Conservation (phyloP, 305 asterid genomes). For the Fraxinus velutina region DNA sequence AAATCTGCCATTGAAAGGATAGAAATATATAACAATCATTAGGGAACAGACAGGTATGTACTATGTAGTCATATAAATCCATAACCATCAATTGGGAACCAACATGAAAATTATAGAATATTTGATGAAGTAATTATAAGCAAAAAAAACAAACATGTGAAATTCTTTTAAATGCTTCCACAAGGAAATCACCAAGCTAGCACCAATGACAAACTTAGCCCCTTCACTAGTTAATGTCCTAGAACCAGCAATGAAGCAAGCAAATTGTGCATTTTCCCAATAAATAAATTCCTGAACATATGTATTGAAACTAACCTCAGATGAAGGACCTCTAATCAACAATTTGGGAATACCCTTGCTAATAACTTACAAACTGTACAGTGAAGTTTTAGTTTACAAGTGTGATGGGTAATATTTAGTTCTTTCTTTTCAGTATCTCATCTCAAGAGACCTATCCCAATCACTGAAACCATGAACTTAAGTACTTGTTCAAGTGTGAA, state of each 20-base stretch:
- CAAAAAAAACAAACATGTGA: neutral
- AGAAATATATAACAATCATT: neutral
- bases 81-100: neutral
- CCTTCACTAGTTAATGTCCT: neutral
- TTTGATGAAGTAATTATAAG: neutral
- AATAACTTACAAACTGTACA: neutral
- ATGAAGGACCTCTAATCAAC: neutral
- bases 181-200: neutral
- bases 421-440: neutral
- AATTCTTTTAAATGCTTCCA: neutral
- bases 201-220: neutral
- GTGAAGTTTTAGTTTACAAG: neutral
- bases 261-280: neutral
- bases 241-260: neutral
- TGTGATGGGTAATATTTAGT: neutral
- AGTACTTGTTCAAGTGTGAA: neutral
- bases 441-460: neutral
- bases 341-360: neutral
- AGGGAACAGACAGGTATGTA: neutral
- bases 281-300: neutral
- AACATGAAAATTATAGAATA: neutral
- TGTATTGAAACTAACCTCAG: neutral
- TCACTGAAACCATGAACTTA: neutral
- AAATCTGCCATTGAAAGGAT: neutral
- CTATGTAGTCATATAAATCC: neutral